Conservation (phyloP, 192 early-diverging fungal genomes). For the Pilaira anomala region DNA sequence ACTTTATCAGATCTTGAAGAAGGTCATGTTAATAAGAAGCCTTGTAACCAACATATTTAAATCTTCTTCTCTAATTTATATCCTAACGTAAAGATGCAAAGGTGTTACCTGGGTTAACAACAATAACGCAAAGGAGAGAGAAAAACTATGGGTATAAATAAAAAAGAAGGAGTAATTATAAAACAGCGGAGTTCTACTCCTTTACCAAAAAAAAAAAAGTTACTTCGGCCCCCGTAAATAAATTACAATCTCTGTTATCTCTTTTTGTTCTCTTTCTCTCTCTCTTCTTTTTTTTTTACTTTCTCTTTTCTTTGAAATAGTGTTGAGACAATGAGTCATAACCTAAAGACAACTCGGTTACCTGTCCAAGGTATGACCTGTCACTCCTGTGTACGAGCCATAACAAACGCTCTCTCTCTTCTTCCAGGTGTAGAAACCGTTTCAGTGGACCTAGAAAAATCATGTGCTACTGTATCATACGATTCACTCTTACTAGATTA, state of each 20-base stretch:
- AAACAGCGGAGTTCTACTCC: not conserved
- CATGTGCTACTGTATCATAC: slow-evolving; percentile 18
- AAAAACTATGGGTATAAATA: not conserved
- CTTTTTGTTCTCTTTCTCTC: slow-evolving; percentile 10
- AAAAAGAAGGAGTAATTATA: not conserved
- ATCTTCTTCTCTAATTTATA: not conserved
- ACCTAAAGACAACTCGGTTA: slow-evolving; percentile 6
- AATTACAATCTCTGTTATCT: not conserved
- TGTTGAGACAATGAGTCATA: not conserved
- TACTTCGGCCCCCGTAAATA: not conserved
- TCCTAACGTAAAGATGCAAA: not conserved
- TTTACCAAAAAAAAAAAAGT: not conserved
- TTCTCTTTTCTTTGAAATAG: not conserved
- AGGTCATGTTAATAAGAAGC: no score
- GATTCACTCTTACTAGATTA: not conserved
- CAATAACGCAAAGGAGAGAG: not conserved
- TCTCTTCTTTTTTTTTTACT: slow-evolving; percentile 11
- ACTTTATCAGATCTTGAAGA: no score
- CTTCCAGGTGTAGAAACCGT: not conserved
- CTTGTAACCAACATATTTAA: not conserved
- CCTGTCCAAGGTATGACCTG: slow-evolving; percentile 85
- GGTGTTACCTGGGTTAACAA: not conserved
- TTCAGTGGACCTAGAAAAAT: not conserved
- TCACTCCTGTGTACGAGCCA: slow-evolving; percentile 72
- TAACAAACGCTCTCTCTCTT: slow-evolving; percentile 54